phyloP scores from a whole-genome alignment of 257 asterid species.

The Dorcoceras hygrometricum region DNA sequence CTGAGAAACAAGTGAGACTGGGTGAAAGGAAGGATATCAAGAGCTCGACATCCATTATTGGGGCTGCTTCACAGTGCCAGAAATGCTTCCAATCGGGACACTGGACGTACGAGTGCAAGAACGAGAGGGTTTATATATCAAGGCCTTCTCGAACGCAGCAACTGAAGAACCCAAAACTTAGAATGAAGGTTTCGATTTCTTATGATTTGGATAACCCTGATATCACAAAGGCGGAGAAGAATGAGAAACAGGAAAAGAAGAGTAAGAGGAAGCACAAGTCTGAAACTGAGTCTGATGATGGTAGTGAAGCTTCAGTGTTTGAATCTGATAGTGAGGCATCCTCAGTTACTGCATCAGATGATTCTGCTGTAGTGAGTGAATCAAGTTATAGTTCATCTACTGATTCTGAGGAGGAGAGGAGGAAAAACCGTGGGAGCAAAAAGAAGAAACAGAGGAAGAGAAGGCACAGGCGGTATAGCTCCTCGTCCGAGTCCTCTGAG shows the following conservation, averaged over 20 bases:
- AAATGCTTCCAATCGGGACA: slow-evolving; percentile 86
- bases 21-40: slow-evolving; percentile 81
- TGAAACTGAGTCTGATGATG: slow-evolving; percentile 53
- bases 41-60: slow-evolving; percentile 41
- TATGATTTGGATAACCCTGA: slow-evolving; percentile 70
- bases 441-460: slow-evolving; percentile 65
- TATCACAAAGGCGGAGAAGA: slow-evolving; percentile 40
- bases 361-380: slow-evolving; percentile 66
- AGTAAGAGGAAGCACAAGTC: slow-evolving; percentile 89
- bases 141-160: slow-evolving; percentile 90
- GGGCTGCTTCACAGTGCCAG: slow-evolving; percentile 75
- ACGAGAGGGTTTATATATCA: slow-evolving; percentile 84
- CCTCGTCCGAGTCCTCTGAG: slow-evolving; percentile 77
- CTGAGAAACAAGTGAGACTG: slow-evolving; percentile 86
- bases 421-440: slow-evolving; percentile 64
- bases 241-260: slow-evolving; percentile 47
- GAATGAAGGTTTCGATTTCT: slow-evolving; percentile 65
- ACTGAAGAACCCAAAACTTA: slow-evolving; percentile 77
- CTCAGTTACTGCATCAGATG: slow-evolving; percentile 63
- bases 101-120: slow-evolving; percentile 97
- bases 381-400: slow-evolving; percentile 66
- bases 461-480: slow-evolving; percentile 53
- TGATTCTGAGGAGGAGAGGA: slow-evolving; percentile 94
- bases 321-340: slow-evolving; percentile 70
- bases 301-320: slow-evolving; percentile 85